Base-by-base conservation (phyloP, 345 rosid species). In the Bretschneidera sinensis region DNA sequence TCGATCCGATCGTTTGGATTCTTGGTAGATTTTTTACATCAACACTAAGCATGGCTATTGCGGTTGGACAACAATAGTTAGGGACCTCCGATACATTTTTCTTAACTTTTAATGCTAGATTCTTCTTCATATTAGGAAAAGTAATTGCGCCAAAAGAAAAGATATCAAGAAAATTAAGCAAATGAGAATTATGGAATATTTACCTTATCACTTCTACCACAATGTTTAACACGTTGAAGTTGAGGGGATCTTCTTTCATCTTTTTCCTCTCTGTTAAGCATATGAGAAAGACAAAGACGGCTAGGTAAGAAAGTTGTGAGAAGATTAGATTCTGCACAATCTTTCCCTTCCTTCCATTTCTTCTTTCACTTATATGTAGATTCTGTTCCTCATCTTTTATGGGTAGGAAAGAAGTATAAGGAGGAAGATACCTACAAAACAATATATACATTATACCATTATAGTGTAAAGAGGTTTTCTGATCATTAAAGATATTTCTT, bases 371-470 rank as follows among this genome's bases (percentile, higher is more conserved):
- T 35, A 22, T 17, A n/a, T n/a, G 20, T 31, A 33, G 18, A 7
- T 17, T 43, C 31, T 53, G 17, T 20, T 39, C 51, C 6, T 60
- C 63, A 2, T 14, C 22, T 9, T 24, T 70, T 18, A 17, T 25
- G 0, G 76, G 71, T 4, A 67, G 17, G 25, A 70, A 76, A 1
- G 72, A 61, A 6, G 77, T 62, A 25, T 79, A 71, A 0, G 81
- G 81, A 0, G 79, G 81, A 48, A 79, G 79, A 34, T 73, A 76
- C 81, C 81, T 73, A 43, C 11, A 54, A 4, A 61, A 62, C 6
- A 55, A 17, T 48, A 43, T 20, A 21, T 21, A 5, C 6, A 14
- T 22, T 6, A 6, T 35, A 35, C 14, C 43, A 35, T 35, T 35
- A 35, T 6, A 35, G 43, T 35, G n/a, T n/a, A n/a, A n/a, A n/a